Evolutionary conservation across 768 basidiomycete species (phyloP).

Genomic region (Kwoniella heveanensis): DNA sequence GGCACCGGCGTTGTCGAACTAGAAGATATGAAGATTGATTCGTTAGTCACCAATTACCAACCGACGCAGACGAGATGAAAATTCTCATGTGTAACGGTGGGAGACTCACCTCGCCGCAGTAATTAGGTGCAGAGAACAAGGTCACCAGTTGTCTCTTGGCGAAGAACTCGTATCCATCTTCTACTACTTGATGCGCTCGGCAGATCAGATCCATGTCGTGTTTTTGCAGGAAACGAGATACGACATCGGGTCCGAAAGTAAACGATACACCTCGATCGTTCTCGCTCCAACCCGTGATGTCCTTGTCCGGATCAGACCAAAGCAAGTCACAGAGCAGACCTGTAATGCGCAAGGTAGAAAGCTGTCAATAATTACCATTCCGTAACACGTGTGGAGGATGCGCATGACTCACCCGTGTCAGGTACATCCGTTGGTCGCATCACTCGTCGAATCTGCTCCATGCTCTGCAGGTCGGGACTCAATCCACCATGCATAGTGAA

Average conservation of each 20-base stretch:
- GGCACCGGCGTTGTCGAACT: constrained; percentile 98
- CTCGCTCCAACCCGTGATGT: constrained; percentile 99
- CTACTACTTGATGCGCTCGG: constrained; percentile 98
- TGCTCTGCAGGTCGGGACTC: constrained; percentile 95
- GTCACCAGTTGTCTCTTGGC: constrained; percentile 97
- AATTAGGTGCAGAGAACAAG: constrained; percentile 84
- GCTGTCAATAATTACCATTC: not conserved
- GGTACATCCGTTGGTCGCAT: constrained; percentile 99
- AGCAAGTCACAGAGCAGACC: constrained; percentile 92
- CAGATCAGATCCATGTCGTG: constrained; percentile 99
- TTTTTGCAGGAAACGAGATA: constrained; percentile 96
- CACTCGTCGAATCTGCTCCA: constrained; percentile 99
- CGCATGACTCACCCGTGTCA: constrained; percentile 82
- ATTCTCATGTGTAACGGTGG: no score
- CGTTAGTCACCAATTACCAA: not conserved
- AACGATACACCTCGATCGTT: constrained; percentile 99
- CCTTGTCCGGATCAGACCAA: constrained; percentile 99
- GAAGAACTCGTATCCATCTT: constrained; percentile 99
- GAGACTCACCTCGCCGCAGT: constrained; percentile 57
- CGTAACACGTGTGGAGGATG: not conserved
- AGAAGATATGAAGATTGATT: constrained; percentile 50
- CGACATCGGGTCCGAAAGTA: constrained; percentile 97
- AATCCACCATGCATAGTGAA: constrained; percentile 99
- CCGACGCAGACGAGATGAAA: no score
- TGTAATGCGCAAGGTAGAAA: constrained; percentile 45